These are phyloP conservation scores for Wickerhamiella hasegawae DNA, from an alignment of 805 yeast genomes.

Conservation along the genomic window DNA sequence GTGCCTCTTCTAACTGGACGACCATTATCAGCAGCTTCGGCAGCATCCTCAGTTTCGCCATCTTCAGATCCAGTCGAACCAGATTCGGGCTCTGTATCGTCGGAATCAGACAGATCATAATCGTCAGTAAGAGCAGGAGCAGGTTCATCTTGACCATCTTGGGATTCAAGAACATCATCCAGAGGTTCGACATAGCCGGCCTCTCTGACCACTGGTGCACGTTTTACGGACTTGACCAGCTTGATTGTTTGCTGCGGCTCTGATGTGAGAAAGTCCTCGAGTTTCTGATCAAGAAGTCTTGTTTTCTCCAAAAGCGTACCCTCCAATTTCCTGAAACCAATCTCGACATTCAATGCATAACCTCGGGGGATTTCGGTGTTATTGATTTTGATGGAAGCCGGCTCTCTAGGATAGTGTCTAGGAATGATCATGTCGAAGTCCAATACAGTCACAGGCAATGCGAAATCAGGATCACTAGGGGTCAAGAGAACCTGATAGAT, in stretches of 20 bases:
- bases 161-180: not conserved
- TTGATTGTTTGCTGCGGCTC: slow-evolving; percentile 49
- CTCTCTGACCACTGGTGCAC: no score
- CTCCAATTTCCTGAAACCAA: slow-evolving; percentile 33
- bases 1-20: slow-evolving; percentile 17
- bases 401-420: slow-evolving; percentile 31
- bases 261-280: slow-evolving; percentile 42
- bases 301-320: slow-evolving; percentile 36
- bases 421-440: slow-evolving; percentile 42
- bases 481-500: slow-evolving; percentile 10
- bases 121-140: slow-evolving; percentile 8
- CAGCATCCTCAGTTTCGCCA: not conserved
- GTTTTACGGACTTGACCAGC: slow-evolving; percentile 27
- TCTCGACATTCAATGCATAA: slow-evolving; percentile 46
- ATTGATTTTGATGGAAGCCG: slow-evolving; percentile 39
- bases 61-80: not conserved
- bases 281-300: slow-evolving; percentile 36
- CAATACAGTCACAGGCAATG: slow-evolving; percentile 42
- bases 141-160: not conserved
- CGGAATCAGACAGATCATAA: slow-evolving; percentile 3
- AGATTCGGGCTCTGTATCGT: not conserved
- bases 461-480: slow-evolving; percentile 63
- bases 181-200: not conserved
- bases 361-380: slow-evolving; percentile 61
- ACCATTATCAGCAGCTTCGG: not conserved